Conservation (phyloP, 2,329 filamentous ascomycete genomes). For the Paecilomyces sp. region DNA sequence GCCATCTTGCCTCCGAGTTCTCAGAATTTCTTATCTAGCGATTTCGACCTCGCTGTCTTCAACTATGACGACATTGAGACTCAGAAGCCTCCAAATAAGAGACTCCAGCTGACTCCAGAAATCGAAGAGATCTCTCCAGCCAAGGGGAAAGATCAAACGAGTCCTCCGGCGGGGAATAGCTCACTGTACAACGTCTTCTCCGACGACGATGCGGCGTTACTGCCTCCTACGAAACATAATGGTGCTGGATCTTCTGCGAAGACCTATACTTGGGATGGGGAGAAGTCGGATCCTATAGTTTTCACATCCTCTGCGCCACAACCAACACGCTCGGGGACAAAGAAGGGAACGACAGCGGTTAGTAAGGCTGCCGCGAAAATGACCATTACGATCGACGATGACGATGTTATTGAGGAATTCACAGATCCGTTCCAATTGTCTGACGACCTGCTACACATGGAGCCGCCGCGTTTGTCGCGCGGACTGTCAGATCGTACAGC, state of each 20-base stretch:
- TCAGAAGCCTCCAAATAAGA: background rate
- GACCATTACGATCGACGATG: slow-evolving; percentile 31
- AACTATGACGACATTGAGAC: slow-evolving; percentile 4
- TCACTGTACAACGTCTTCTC: slow-evolving; percentile 1
- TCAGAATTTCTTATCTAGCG: slow-evolving; percentile 5
- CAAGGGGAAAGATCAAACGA: background rate
- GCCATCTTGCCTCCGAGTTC: slow-evolving; percentile 3
- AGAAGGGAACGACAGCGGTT: background rate
- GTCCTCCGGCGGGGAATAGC: background rate
- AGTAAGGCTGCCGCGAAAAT: slow-evolving; percentile 10
- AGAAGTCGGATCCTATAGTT: slow-evolving; percentile 34
- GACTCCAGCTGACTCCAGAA: slow-evolving; percentile 1
- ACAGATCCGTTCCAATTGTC: slow-evolving; percentile 20
- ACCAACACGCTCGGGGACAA: slow-evolving; percentile 4
- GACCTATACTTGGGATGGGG: slow-evolving; percentile 10
- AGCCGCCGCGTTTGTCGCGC: slow-evolving; percentile 4
- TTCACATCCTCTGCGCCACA: slow-evolving; percentile 36
- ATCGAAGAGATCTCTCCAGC: background rate
- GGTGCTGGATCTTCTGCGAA: background rate
- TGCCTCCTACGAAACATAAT: background rate
- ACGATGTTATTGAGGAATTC: slow-evolving; percentile 26
- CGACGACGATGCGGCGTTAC: slow-evolving; percentile 3
- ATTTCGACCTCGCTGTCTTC: slow-evolving; percentile 6
- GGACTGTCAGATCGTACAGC: slow-evolving; percentile 33
- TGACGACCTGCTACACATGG: slow-evolving; percentile 14